Percentiles rank a stretch among this genome's conserved stretches.
Evolutionary conservation across 495 filamentous ascomycete genomes (phyloP).

Genomic region (Echria macrotheca): DNA sequence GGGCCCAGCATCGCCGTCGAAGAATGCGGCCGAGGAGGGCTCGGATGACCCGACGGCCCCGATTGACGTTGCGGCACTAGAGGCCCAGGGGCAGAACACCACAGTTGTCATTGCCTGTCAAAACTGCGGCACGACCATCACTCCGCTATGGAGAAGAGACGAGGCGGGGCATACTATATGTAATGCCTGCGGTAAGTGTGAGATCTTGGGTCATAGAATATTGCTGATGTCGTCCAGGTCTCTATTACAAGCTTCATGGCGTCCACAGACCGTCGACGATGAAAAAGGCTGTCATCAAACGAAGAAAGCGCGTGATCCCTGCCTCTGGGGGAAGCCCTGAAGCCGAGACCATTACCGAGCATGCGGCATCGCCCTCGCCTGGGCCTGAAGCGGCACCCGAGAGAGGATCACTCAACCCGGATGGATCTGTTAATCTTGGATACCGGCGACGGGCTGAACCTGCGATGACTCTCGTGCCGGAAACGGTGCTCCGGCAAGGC

Average conservation of each 20-base stretch:
- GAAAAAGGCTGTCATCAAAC: conserved; percentile 97
- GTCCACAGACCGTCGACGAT: conserved; percentile 87
- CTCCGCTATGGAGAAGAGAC: conserved; percentile 91
- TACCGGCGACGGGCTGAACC: conserved; percentile 45
- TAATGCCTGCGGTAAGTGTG: conserved; percentile 87
- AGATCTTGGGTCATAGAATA: not conserved
- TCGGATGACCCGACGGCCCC: conserved; percentile 33
- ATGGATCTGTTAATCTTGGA: conserved; percentile 56
- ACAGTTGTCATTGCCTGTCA: conserved; percentile 89
- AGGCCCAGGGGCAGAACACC: conserved; percentile 46
- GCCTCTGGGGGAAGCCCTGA: conserved; percentile 46
- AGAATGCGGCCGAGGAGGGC: conserved; percentile 22
- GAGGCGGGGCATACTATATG: conserved; percentile 96
- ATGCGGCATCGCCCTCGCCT: conserved; percentile 38
- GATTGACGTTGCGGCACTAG: conserved; percentile 44
- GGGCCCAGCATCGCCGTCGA: conserved; percentile 21
- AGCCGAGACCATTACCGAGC: conserved; percentile 37
- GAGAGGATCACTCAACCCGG: conserved; percentile 46
- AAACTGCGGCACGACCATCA: conserved; percentile 96
- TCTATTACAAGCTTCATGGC: conserved; percentile 97
- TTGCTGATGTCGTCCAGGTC: conserved; percentile 47
- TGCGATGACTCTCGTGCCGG: conserved; percentile 42
- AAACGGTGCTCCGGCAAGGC: conserved; percentile 34
- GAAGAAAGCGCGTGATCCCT: conserved; percentile 91
- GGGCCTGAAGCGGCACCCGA: conserved; percentile 34